Conservation (phyloP, 352 stramenopile species). For the Phytopythium sindhum region DNA sequence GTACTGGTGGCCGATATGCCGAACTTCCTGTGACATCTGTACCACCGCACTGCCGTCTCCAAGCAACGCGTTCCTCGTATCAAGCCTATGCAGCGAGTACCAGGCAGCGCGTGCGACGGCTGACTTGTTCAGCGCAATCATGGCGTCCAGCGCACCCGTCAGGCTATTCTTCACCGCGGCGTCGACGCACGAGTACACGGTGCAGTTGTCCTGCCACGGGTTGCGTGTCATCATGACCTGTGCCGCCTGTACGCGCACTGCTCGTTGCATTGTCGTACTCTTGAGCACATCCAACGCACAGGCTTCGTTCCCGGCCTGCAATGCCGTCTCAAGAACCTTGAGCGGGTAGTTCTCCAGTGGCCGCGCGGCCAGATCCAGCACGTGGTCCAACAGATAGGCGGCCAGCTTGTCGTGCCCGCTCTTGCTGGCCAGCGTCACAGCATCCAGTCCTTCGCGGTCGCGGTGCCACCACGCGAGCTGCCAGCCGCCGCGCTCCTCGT, state of each 20-base stretch:
- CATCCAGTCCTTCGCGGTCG: slow-evolving; percentile 8
- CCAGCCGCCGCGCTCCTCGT: slow-evolving; percentile 5
- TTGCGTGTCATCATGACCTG: slow-evolving; percentile 14
- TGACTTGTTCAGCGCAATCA: slow-evolving; percentile 13
- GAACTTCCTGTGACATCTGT: neutral
- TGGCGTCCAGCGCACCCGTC: slow-evolving; percentile 8
- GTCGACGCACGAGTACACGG: slow-evolving; percentile 24
- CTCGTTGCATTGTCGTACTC: slow-evolving; percentile 13
- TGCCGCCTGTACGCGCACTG: slow-evolving; percentile 13
- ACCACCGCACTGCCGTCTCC: neutral
- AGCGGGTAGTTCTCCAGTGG: slow-evolving; percentile 18
- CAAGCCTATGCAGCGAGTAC: slow-evolving; percentile 15
- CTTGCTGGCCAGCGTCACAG: slow-evolving; percentile 15
- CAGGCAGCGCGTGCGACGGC: slow-evolving; percentile 17
- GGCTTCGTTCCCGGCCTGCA: slow-evolving; percentile 6
- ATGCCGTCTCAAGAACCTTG: slow-evolving; percentile 13
- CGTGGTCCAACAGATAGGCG: slow-evolving; percentile 11
- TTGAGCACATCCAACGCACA: slow-evolving; percentile 15
- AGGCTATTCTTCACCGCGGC: slow-evolving; percentile 12
- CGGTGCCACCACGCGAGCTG: slow-evolving; percentile 13
- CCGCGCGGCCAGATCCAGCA: slow-evolving; percentile 1
- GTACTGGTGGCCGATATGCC: slow-evolving; percentile 14
- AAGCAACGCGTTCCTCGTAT: neutral
- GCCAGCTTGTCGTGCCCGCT: slow-evolving; percentile 6
- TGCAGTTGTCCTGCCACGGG: slow-evolving; percentile 17